Evolutionary conservation across 1,284 basidiomycete species (phyloP), one percentile per base, ranked within the genome.

Genomic region (Grifola frondosa): DNA sequence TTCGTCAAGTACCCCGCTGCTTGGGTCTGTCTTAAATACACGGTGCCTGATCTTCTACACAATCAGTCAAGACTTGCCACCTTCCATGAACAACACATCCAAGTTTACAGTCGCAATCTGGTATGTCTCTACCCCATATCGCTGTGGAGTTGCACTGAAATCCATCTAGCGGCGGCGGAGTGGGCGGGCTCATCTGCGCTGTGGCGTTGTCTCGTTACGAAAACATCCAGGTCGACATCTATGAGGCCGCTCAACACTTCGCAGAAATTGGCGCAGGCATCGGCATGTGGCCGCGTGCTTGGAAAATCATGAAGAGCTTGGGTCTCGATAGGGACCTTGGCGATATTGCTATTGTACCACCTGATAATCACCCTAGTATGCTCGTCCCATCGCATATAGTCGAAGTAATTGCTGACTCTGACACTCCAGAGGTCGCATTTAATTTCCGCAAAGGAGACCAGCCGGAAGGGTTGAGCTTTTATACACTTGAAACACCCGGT

Each of bases 131-230:
- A 8, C 15, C 13, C n/a, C 28, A 39, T 16, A 29, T 19, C 19
- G 22, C 8, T 11, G 2, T 20, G 28, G 17, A 32, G 16, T 29
- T 30, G 9, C 32, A 36, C 15, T 30, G 29, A 13, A 24, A 30
- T 31, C 8, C 22, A 24, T 15, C 12, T 41, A 65, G 59, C 42
- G 69, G 70, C 19, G 69, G 67, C 0, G 71, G 71, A 5, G 60
- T 72, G 9, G 69, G 64, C 6, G 70, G 70, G 13, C 59, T 73
- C 13, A 58, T 56, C 12, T 57, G 65, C 30, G 70, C 71, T 1
- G 59, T 61, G 16, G 64, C 65, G 6, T 53, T 74, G n/a, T 56
- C 66, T 0, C 54, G 52, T 6, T 58, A 52, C 32, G 43, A 54
- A 6, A 58, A 67, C 48, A 61, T 70, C 30, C 50, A 61, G 5